A percentile compares a stretch with the other conserved stretches of the same genome.
These are phyloP conservation scores for Dioscorea alata DNA, from an alignment of 106 monocot genomes.

Conservation along the genomic window DNA sequence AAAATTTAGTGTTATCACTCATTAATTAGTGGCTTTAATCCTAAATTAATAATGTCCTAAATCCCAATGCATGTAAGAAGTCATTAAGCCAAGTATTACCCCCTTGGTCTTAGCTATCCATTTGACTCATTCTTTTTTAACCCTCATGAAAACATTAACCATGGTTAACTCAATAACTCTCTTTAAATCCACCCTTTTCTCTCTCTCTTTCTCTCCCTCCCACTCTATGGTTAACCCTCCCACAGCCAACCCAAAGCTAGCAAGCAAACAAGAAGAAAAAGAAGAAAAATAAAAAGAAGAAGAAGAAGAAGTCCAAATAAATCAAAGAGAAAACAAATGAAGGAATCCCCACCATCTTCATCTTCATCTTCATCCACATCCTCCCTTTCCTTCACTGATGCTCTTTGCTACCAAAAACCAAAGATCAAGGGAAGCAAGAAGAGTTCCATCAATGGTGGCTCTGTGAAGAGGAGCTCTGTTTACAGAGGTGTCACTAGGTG, in stretches of 20 bases:
- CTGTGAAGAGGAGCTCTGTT: slow-evolving; percentile 43
- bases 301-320: no score
- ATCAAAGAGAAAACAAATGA: neutral
- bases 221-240: neutral
- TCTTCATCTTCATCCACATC: slow-evolving; percentile 3
- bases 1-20: no score
- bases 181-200: neutral
- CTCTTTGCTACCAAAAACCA: slow-evolving; percentile 3
- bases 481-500: slow-evolving; percentile 85
- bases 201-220: slow-evolving; percentile 1
- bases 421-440: slow-evolving; percentile 16
- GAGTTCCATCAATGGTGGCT: neutral
- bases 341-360: neutral
- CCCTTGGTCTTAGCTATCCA: neutral
- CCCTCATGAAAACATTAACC: neutral
- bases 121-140: neutral
- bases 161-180: neutral
- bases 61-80: neutral
- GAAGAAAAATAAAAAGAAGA: no score
- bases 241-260: neutral
- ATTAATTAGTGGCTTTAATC: no score
- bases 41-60: no score
- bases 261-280: no score
- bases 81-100: slow-evolving; percentile 5
- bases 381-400: neutral